Conservation (phyloP, 345 rosid species). For the Heritiera fomes region DNA sequence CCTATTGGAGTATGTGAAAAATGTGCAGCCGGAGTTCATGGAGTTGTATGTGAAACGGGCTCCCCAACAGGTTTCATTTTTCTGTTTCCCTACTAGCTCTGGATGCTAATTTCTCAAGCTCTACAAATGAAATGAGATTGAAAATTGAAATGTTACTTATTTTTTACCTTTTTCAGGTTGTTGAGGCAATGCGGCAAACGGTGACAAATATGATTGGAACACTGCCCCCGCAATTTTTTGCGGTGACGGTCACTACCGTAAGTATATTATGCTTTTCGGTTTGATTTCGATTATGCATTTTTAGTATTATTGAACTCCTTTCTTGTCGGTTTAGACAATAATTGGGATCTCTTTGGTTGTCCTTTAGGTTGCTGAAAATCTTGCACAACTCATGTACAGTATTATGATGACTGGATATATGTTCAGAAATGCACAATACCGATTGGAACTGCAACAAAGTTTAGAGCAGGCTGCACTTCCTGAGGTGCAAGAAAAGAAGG, state of each 20-base stretch:
- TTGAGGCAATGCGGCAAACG: slow-evolving; percentile 96
- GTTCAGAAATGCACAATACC: slow-evolving; percentile 89
- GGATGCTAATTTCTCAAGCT: not conserved
- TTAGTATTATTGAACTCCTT: slow-evolving; percentile 8
- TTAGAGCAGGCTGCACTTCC: slow-evolving; percentile 91
- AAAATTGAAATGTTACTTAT: not conserved
- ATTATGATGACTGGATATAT: slow-evolving; percentile 97
- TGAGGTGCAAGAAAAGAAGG: slow-evolving; percentile 67
- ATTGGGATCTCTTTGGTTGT: slow-evolving; percentile 15
- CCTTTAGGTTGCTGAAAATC: slow-evolving; percentile 93
- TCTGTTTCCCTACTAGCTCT: not conserved
- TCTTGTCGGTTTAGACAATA: slow-evolving; percentile 5
- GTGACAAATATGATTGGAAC: slow-evolving; percentile 97
- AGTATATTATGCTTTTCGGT: slow-evolving; percentile 32
- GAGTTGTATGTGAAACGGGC: slow-evolving; percentile 89
- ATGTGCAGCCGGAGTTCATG: slow-evolving; percentile 95
- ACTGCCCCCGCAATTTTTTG: slow-evolving; percentile 85
- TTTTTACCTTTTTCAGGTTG: slow-evolving; percentile 48
- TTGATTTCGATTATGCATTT: not conserved
- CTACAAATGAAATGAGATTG: not conserved
- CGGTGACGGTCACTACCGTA: slow-evolving; percentile 79
- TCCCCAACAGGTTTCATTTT: slow-evolving; percentile 64
- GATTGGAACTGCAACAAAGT: slow-evolving; percentile 89
- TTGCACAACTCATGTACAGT: slow-evolving; percentile 96
- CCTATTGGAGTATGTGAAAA: slow-evolving; percentile 87